Conservation (phyloP, 192 early-diverging fungal genomes). For the Dimargaris cristalligena region DNA sequence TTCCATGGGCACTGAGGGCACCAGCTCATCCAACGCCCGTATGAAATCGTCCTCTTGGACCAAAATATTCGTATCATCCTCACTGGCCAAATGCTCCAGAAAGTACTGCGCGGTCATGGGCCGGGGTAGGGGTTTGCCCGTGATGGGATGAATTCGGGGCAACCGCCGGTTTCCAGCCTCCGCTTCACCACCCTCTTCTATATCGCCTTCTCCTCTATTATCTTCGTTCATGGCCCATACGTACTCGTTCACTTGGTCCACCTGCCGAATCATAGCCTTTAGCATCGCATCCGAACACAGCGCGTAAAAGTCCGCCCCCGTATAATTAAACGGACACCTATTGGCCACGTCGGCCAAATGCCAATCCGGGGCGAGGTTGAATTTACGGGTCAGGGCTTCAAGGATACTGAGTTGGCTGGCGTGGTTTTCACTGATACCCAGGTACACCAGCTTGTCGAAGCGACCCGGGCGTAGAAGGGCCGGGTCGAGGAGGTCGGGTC, state of each 20-base stretch:
- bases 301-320: constrained; percentile 97
- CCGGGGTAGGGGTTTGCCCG: constrained; percentile 23
- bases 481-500: constrained; percentile 90
- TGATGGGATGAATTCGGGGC: neutral
- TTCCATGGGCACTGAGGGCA: constrained; percentile 71
- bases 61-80: constrained; percentile 57
- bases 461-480: constrained; percentile 87
- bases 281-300: constrained; percentile 94
- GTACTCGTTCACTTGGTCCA: constrained; percentile 35
- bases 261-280: constrained; percentile 85
- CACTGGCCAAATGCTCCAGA: constrained; percentile 60
- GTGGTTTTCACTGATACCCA: constrained; percentile 86
- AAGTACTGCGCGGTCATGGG: constrained; percentile 82
- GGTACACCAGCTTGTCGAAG: constrained; percentile 93
- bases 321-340: constrained; percentile 78
- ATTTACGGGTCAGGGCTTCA: constrained; percentile 89
- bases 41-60: constrained; percentile 73
- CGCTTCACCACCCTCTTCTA: constrained; percentile 15
- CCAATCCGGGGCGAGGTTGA: constrained; percentile 66
- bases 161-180: constrained; percentile 20
- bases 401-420: constrained; percentile 76
- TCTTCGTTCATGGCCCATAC: constrained; percentile 31
- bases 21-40: constrained; percentile 61
- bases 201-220: constrained; percentile 26
- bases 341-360: constrained; percentile 62